These are phyloP conservation scores for Dipteronia dyeriana DNA, from an alignment of 345 rosid genomes.

Conservation along the genomic window DNA sequence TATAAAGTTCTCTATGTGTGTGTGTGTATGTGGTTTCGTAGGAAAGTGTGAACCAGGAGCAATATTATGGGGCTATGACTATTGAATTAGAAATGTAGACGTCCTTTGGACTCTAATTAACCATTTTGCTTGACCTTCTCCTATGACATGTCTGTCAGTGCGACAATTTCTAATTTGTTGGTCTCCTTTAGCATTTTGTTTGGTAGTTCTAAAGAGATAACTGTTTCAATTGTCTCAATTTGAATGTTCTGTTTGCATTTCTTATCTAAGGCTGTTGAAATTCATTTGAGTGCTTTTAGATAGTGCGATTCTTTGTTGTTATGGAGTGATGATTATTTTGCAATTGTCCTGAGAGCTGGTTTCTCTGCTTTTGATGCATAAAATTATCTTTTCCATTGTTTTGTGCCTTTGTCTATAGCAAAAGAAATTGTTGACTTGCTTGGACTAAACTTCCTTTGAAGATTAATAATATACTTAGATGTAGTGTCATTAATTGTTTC, in stretches of 20 bases:
- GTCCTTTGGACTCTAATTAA: background rate
- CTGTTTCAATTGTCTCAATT: background rate
- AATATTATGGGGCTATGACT: background rate
- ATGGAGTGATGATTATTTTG: background rate
- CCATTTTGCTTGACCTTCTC: background rate
- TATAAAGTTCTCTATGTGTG: background rate
- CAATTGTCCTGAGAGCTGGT: background rate
- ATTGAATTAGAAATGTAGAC: background rate
- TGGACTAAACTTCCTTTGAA: constrained; percentile 1
- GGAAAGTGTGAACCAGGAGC: background rate
- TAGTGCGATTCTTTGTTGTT: background rate
- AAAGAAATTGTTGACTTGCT: background rate
- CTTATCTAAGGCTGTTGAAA: background rate
- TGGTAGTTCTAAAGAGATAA: background rate
- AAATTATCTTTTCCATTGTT: background rate
- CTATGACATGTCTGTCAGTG: background rate
- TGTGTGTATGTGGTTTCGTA: background rate
- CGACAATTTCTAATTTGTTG: background rate
- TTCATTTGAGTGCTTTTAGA: background rate
- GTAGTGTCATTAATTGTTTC: constrained; percentile 1
- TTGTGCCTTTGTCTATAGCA: background rate
- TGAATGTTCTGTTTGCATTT: background rate
- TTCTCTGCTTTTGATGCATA: background rate
- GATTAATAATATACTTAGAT: background rate
- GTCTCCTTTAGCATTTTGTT: constrained; percentile 1